phyloP scores from a whole-genome alignment of 129 eudicot genomes.

The Deinandra increscens region DNA sequence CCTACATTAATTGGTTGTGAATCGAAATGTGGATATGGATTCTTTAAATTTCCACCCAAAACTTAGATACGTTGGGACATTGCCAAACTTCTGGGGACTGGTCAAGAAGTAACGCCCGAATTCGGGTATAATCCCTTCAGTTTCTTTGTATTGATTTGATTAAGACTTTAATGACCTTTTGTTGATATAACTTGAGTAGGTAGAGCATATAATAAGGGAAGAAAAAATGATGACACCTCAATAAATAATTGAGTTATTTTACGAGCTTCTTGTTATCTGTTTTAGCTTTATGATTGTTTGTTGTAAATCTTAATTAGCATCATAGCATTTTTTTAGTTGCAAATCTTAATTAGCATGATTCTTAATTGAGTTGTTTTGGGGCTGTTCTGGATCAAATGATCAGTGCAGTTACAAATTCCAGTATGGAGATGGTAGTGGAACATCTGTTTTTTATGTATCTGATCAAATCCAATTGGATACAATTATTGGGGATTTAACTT shows the following conservation, averaged over 20 bases:
- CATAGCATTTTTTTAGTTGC: too few species aligned
- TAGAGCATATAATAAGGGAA: slow-evolving; percentile 92
- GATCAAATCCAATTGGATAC: slow-evolving; percentile 72
- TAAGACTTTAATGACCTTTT: neutral
- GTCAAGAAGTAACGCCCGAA: slow-evolving; percentile 99
- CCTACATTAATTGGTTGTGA: too few species aligned
- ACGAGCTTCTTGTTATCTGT: slow-evolving; percentile 84
- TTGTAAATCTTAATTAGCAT: too few species aligned
- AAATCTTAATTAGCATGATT: too few species aligned
- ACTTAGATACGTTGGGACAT: slow-evolving; percentile 93
- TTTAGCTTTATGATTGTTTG: too few species aligned
- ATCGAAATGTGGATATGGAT: too few species aligned
- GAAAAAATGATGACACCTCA: slow-evolving; percentile 99
- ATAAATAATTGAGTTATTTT: slow-evolving; percentile 86
- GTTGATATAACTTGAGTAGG: slow-evolving; percentile 39
- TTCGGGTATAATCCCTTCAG: slow-evolving; percentile 48
- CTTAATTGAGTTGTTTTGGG: too few species aligned
- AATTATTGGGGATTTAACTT: slow-evolving; percentile 52
- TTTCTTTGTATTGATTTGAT: neutral
- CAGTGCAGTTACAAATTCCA: slow-evolving; percentile 85
- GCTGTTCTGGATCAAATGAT: slow-evolving; percentile 54
- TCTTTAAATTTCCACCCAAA: too few species aligned
- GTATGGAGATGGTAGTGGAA: slow-evolving; percentile 96
- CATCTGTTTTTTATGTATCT: slow-evolving; percentile 77
- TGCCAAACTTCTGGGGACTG: slow-evolving; percentile 90